Evolutionary conservation across 208 protist genomes (phyloP).

Genomic region (Blechomonas ayalai): DNA sequence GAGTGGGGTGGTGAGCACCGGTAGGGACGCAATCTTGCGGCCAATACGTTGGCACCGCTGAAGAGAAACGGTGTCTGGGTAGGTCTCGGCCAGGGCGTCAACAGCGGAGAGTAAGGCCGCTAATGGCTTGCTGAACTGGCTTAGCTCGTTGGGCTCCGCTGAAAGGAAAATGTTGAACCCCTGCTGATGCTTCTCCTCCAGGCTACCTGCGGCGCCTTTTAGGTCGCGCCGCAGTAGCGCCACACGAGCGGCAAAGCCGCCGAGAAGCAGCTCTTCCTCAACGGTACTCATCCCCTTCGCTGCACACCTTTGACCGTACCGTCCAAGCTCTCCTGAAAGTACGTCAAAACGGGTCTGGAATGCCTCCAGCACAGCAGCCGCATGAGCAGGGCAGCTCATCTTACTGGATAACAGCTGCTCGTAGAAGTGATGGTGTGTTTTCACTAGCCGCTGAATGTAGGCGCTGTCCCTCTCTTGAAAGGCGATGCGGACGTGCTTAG

Average conservation of each 20-base stretch:
- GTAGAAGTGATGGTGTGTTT: slow-evolving; percentile 68
- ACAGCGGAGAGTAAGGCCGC: slow-evolving; percentile 49
- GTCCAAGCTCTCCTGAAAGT: slow-evolving; percentile 23
- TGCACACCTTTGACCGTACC: slow-evolving; percentile 12
- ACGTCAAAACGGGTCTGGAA: slow-evolving; percentile 67
- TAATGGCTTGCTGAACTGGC: slow-evolving; percentile 57
- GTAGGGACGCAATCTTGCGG: slow-evolving; percentile 80
- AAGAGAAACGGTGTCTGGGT: slow-evolving; percentile 90
- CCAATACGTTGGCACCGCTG: slow-evolving; percentile 73
- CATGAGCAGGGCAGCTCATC: slow-evolving; percentile 9
- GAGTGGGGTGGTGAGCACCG: slow-evolving; percentile 78
- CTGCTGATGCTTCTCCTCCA: slow-evolving; percentile 34
- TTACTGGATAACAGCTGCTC: slow-evolving; percentile 29
- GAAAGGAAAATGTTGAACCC: slow-evolving; percentile 91
- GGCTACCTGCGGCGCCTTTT: not conserved
- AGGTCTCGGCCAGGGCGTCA: slow-evolving; percentile 63
- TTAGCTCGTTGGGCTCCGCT: slow-evolving; percentile 76
- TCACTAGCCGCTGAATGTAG: slow-evolving; percentile 64
- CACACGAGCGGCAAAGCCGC: slow-evolving; percentile 64
- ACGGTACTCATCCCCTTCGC: slow-evolving; percentile 9
- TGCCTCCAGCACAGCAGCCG: slow-evolving; percentile 16
- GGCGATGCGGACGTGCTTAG: slow-evolving; percentile 65
- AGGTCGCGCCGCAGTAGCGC: slow-evolving; percentile 27
- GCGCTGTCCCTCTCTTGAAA: slow-evolving; percentile 59
- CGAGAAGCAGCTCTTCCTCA: slow-evolving; percentile 65